Conservation (phyloP, 148 eudicot species). For the Salicornia ramosissima region DNA sequence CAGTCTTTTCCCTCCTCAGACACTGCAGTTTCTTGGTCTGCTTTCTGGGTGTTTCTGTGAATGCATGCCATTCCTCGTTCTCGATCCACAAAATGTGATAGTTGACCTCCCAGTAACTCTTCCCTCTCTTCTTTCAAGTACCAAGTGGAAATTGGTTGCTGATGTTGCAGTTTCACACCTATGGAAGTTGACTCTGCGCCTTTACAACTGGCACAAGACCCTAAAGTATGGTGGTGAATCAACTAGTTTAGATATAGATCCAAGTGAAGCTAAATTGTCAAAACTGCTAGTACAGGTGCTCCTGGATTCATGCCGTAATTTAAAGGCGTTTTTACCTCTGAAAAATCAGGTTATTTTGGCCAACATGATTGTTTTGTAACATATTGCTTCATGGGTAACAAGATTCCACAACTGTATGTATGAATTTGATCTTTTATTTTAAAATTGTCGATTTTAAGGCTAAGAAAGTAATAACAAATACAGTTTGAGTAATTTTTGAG, state of each 20-base stretch:
- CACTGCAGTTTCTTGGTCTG: conserved; percentile 58
- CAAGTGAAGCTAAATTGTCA: conserved; percentile 42
- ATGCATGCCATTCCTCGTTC: conserved; percentile 70
- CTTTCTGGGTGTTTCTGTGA: conserved; percentile 65
- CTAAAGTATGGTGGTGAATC: conserved; percentile 18
- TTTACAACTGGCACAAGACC: conserved; percentile 43
- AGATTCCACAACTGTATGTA: too few species aligned
- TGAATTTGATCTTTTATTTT: too few species aligned
- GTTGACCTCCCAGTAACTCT: conserved; percentile 70
- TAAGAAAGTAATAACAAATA: too few species aligned
- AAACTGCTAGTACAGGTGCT: conserved; percentile 42
- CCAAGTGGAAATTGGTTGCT: conserved; percentile 43
- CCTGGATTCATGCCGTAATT: conserved; percentile 40
- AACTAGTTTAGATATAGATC: conserved; percentile 37
- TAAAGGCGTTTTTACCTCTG: conserved; percentile 52
- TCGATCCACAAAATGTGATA: conserved; percentile 45
- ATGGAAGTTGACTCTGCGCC: conserved; percentile 52
- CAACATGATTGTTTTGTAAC: conserved; percentile 35
- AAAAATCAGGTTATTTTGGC: conserved; percentile 72
- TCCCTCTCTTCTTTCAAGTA: conserved; percentile 46
- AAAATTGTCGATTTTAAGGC: too few species aligned
- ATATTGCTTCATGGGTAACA: background rate
- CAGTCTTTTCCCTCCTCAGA: conserved; percentile 35
- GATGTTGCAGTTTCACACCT: conserved; percentile 51
- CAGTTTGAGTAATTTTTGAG: too few species aligned